Base-by-base conservation (phyloP, 176 grass and related monocot species). In the Puccinellia tenuiflora region DNA sequence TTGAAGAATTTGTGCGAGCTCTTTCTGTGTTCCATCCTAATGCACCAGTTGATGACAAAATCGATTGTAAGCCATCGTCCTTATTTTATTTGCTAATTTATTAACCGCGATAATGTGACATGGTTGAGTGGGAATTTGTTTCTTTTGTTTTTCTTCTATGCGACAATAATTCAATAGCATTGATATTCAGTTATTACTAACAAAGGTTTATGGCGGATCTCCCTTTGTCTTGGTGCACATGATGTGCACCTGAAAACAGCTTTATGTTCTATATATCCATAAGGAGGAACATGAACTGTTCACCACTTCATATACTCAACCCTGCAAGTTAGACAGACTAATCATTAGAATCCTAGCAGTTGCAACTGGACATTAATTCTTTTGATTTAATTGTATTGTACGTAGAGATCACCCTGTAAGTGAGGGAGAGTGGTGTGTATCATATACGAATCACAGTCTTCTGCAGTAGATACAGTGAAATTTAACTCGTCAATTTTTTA, bases 11-110 rank as follows among this genome's bases (percentile, higher is more conserved):
- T 83, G 90, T 86, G n/a, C 83, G 79, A 55, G 93, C 93, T 68
- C 88, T 95, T 73, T 92, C 90, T 40, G 90, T 95, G 17, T 95
- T 95, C 75, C 93, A 95, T 88, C 93, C 93, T 63, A 88, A 85
- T 88, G 90, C 93, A 48, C 70, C 86, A 51, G 21, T 84, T 10
- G 93, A 92, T 45, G 90, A 95, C 38, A 95, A 95, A 88, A 90
- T 95, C 67, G 88, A 95, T 65, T 95, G 93, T 95, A 81, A 92
- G 91, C 76, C 7, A 52, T 60, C 28, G 70, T 80, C 14, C 51
- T 77, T 43, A 53, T 25, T 74, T 72, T 56, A 20, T 87, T 47
- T 35, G 15, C 55, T 52, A 21, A 46, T 80, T 30, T 73, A 20
- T 37, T 29, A 38, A 61, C 31, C 10, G 28, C 28, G 50, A 68